Base-by-base conservation (phyloP, 176 grass and related monocot genomes). In the Guadua angustifolia region DNA sequence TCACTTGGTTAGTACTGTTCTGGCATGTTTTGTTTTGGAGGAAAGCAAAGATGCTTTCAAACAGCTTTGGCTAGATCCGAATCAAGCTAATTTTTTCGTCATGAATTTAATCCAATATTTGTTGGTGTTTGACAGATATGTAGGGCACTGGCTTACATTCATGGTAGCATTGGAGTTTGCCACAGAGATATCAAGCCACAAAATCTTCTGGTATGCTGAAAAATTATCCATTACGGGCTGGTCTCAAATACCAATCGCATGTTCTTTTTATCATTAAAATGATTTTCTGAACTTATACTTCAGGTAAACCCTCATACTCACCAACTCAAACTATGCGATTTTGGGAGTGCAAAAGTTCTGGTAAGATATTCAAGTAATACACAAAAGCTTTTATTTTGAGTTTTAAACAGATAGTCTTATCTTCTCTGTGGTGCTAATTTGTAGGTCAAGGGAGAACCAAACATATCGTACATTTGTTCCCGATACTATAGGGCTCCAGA, bases 391-490 rank as follows among this genome's bases (percentile, higher is more conserved):
- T 68, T 69, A 68, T 75, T 56, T 0, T 15, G 5, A 15, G 13
- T 49, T 49, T 49, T 80, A 33, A 66, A 57, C 14, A n/a, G 8
- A 19, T 75, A 66, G 51, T 61, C 17, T 70, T 71, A 85, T 26
- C 38, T 10, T 78, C 16, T 52, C 50, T 75, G 0, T 64, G 58
- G 16, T 71, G 12, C 67, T 60, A 21, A 60, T 65, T 77, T 83
- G 14, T 63, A 90, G 88, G 88, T 94, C 46, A 92, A 94, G 79
- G 92, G 89, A 74, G 92, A 94, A 56, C 92, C 92, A 42, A 94
- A 94, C 82, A 94, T 94, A 89, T 92, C 92, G 0, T 94, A 94
- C 79, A 94, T 94, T 81, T 94, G 92, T 22, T 94, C 92, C 43
- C 79, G 92, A 61, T 94, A 94, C 78, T 94, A 94, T 16, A 89